These are phyloP conservation scores for Mucor lusitanicus DNA, from an alignment of 371 early-diverging fungal species.

Conservation along the genomic window DNA sequence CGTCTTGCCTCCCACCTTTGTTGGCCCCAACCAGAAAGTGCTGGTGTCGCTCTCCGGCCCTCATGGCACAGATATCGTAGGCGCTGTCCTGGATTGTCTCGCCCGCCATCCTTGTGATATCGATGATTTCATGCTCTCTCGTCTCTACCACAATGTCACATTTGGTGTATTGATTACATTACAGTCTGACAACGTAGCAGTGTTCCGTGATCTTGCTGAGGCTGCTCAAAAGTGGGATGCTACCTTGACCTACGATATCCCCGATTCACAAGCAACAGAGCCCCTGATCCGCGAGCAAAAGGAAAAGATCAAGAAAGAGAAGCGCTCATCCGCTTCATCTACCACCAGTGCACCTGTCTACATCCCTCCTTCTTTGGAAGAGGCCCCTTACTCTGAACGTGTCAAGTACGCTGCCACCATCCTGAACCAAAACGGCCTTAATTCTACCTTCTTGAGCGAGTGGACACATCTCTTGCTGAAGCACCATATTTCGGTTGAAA, in stretches of 20 bases:
- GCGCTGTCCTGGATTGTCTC: constrained; percentile 73
- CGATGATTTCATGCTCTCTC: constrained; percentile 81
- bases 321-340: constrained; percentile 21
- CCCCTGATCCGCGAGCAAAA: constrained; percentile 37
- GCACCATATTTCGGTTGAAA: constrained; percentile 79
- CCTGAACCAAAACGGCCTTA: constrained; percentile 76
- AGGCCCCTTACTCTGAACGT: constrained; percentile 83
- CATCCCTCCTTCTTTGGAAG: constrained; percentile 65
- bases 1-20: constrained; percentile 41
- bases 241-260: constrained; percentile 74
- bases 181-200: constrained; percentile 65
- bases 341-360: constrained; percentile 15
- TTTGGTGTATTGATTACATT: constrained; percentile 81
- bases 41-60: constrained; percentile 80
- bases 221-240: constrained; percentile 86
- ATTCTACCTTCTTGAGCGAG: constrained; percentile 69
- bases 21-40: constrained; percentile 64
- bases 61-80: constrained; percentile 89
- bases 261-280: constrained; percentile 69
- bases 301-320: constrained; percentile 33
- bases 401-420: constrained; percentile 83
- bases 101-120: constrained; percentile 71
- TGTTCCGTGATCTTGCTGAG: constrained; percentile 75
- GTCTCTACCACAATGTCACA: constrained; percentile 86
- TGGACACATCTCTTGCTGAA: constrained; percentile 74